phyloP scores from a whole-genome alignment of 2,329 filamentous ascomycete genomes.

The Acephala macrosclerotiorum region DNA sequence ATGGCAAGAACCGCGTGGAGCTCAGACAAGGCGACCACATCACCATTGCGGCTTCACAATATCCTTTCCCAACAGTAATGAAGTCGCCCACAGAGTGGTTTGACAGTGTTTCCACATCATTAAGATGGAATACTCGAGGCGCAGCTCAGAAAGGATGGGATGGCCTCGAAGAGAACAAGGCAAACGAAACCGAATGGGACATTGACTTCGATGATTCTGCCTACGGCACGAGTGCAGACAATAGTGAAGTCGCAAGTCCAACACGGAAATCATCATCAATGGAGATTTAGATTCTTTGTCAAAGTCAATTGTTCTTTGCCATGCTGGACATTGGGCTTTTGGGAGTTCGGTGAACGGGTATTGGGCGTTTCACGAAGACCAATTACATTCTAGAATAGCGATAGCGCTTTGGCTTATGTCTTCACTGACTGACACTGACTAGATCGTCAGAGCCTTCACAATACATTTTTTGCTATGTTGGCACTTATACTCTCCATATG shows the following conservation, averaged over 20 bases:
- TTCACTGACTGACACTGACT: neutral
- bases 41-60: conserved; percentile 94
- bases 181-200: conserved; percentile 77
- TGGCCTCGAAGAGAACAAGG: conserved; percentile 49
- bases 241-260: conserved; percentile 71
- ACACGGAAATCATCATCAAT: conserved; percentile 21
- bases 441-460: neutral
- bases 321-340: conserved; percentile 22
- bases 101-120: conserved; percentile 88
- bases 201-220: conserved; percentile 92
- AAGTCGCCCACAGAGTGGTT: conserved; percentile 95
- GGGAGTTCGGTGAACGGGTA: neutral
- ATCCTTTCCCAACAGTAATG: conserved; percentile 96
- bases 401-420: neutral
- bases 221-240: conserved; percentile 76
- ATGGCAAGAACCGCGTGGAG: conserved; percentile 95
- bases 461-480: neutral
- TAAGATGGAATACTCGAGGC: conserved; percentile 94
- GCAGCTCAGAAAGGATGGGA: conserved; percentile 90
- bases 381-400: conserved; percentile 9
- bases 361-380: neutral
- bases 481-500: neutral
- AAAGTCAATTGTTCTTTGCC: conserved; percentile 13
- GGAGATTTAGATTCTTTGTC: conserved; percentile 18
- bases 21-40: conserved; percentile 93